Evolutionary conservation across 2,329 filamentous ascomycete genomes (phyloP).

Genomic region (Bretziella fagacearum): DNA sequence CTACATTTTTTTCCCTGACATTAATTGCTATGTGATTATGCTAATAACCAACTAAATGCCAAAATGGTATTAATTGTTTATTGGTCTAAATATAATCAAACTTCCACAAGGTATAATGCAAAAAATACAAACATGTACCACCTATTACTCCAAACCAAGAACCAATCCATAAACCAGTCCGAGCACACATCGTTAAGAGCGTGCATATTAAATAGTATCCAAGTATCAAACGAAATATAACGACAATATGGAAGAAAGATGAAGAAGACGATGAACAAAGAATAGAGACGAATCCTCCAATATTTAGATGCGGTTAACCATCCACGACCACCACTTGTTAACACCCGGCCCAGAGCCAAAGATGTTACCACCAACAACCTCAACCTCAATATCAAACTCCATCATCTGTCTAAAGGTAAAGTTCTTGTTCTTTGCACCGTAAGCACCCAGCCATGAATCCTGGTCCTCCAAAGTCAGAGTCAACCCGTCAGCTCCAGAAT

Average conservation of each 20-base stretch:
- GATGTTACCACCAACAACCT: conserved; percentile 61
- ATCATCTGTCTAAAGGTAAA: conserved; percentile 72
- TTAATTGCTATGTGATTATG: too few relatives aligned
- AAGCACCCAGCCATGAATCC: conserved; percentile 72
- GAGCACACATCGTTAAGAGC: background rate
- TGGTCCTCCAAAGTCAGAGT: conserved; percentile 49
- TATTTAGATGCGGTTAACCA: conserved; percentile 52
- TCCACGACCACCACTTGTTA: conserved; percentile 81
- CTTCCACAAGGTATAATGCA: background rate
- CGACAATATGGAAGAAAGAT: background rate
- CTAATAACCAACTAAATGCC: background rate
- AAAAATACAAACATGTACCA: background rate
- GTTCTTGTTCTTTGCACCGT: conserved; percentile 42
- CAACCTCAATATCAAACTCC: conserved; percentile 64
- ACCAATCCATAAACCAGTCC: background rate
- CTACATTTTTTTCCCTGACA: too few relatives aligned
- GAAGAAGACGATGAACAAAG: background rate
- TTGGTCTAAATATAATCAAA: background rate
- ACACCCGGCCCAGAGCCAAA: conserved; percentile 49
- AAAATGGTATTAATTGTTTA: background rate
- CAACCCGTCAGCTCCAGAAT: conserved; percentile 57
- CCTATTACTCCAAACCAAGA: background rate
- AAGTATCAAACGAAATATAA: background rate
- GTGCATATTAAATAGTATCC: background rate
- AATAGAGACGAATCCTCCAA: background rate